Evolutionary conservation across 371 early-diverging fungal species (phyloP).

Genomic region (Choanephora cucurbitarum): DNA sequence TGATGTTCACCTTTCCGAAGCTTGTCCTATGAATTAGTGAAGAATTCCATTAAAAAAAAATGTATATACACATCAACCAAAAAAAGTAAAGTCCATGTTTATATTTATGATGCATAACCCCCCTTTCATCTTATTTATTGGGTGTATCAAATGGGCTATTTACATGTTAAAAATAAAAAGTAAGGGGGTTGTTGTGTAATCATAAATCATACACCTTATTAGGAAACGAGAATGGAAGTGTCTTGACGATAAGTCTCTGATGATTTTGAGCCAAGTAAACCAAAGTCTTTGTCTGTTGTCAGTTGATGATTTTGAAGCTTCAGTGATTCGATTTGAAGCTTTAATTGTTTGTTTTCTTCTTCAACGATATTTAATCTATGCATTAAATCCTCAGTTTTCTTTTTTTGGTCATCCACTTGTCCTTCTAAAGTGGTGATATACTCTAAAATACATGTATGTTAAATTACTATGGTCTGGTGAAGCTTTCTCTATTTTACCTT

Average conservation of each 20-base stretch:
- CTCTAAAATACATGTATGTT: constrained; percentile 48
- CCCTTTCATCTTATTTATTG: background rate
- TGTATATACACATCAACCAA: background rate
- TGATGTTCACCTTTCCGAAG: constrained; percentile 39
- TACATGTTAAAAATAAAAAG: constrained; percentile 7
- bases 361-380: constrained; percentile 41
- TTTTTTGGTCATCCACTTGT: constrained; percentile 63
- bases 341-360: constrained; percentile 58
- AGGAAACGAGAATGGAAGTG: constrained; percentile 35
- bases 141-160: constrained; percentile 2
- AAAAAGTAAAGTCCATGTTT: too few relatives aligned
- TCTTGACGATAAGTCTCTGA: constrained; percentile 38
- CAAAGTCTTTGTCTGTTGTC: constrained; percentile 24
- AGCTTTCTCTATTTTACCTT: constrained; percentile 19
- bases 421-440: constrained; percentile 73
- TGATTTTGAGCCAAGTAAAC: constrained; percentile 29
- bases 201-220: background rate
- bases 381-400: constrained; percentile 49
- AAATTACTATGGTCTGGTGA: background rate
- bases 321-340: constrained; percentile 45
- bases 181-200: constrained; percentile 3
- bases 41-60: background rate
- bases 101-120: too few relatives aligned
- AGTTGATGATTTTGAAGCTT: constrained; percentile 30
- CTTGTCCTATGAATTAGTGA: constrained; percentile 27